A percentile compares a stretch with the other conserved stretches of the same genome.
These are phyloP conservation scores for Globisporangium cylindrosporum DNA, from an alignment of 352 stramenopile genomes.

Conservation along the genomic window DNA sequence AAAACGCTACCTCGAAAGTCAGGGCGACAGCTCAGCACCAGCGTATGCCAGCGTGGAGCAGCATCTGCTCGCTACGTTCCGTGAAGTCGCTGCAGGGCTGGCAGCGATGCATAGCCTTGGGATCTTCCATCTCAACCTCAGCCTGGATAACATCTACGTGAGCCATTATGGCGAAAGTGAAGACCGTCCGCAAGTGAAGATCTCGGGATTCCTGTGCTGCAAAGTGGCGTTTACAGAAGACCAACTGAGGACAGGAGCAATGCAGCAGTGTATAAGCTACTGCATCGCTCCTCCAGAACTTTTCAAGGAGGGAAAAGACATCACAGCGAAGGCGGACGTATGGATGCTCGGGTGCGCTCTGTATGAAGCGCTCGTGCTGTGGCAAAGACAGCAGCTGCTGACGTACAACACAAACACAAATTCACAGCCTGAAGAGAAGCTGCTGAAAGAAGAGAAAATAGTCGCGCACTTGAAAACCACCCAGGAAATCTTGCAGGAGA, in stretches of 20 bases:
- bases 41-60: constrained; percentile 29
- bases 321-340: constrained; percentile 48
- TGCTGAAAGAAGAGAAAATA: constrained; percentile 8
- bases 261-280: constrained; percentile 39
- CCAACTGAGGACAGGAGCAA: constrained; percentile 26
- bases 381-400: constrained; percentile 39
- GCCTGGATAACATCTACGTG: constrained; percentile 48
- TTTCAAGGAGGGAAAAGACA: constrained; percentile 16
- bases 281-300: constrained; percentile 43
- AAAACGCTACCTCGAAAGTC: constrained; percentile 10
- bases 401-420: constrained; percentile 10
- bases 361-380: constrained; percentile 53
- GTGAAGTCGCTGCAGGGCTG: constrained; percentile 46
- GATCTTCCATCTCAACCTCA: constrained; percentile 56
- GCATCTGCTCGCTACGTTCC: constrained; percentile 34
- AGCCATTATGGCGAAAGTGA: constrained; percentile 3
- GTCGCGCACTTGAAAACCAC: constrained; percentile 43
- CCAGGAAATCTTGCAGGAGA: constrained; percentile 37
- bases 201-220: constrained; percentile 41
- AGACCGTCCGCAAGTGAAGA: constrained; percentile 21
- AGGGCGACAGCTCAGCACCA: background rate
- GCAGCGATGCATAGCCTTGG: constrained; percentile 54
- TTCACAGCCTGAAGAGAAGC: background rate
- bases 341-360: constrained; percentile 70
- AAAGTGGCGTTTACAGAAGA: constrained; percentile 38